Conservation (phyloP, 768 basidiomycete genomes). For the Calocybe gangraenosa region DNA sequence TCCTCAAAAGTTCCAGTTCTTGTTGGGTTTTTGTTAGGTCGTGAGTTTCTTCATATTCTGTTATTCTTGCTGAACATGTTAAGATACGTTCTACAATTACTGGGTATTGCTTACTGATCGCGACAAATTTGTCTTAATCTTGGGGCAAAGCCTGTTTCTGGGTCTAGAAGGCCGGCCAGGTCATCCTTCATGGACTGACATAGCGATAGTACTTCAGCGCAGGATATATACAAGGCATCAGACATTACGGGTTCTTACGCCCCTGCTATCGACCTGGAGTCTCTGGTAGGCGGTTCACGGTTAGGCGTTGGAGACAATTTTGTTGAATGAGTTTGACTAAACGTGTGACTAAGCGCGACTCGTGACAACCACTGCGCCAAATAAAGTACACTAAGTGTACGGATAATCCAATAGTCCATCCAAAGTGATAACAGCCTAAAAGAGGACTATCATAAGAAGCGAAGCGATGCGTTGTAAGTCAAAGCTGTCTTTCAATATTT, state of each 20-base stretch:
- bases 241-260: slow-evolving; percentile 33
- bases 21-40: slow-evolving; percentile 30
- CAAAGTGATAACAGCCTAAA: background rate
- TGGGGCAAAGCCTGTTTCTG: slow-evolving; percentile 68
- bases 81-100: background rate
- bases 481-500: background rate
- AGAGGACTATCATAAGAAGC: background rate
- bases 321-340: no score
- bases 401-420: background rate
- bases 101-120: slow-evolving; percentile 44
- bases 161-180: slow-evolving; percentile 58
- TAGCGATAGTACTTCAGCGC: slow-evolving; percentile 60
- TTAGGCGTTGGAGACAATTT: no score
- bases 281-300: no score
- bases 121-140: slow-evolving; percentile 47
- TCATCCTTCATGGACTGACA: slow-evolving; percentile 56
- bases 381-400: background rate
- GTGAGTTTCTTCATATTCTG: slow-evolving; percentile 40
- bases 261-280: no score
- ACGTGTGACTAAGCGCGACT: no score
- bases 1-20: slow-evolving; percentile 57
- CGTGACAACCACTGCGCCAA: no score
- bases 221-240: slow-evolving; percentile 56
- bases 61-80: slow-evolving; percentile 34
- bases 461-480: background rate